Percentiles rank a stretch among this genome's conserved stretches.
Conservation (phyloP, 192 early-diverging fungal species). For the Backusella macrospora region DNA sequence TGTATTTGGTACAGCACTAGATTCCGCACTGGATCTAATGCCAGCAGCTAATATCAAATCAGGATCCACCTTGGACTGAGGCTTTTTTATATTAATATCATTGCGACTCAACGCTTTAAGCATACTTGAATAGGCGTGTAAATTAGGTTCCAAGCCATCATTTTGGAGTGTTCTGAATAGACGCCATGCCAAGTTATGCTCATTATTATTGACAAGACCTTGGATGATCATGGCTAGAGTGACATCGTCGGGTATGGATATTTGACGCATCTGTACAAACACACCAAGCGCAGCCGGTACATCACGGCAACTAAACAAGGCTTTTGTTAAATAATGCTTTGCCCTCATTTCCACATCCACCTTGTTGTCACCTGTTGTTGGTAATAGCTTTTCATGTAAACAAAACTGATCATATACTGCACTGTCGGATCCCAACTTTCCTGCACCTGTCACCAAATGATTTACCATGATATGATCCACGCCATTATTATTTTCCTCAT, state of each 20-base stretch:
- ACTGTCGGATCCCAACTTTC: neutral
- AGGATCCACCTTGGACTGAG: neutral
- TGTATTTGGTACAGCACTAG: slow-evolving; percentile 4
- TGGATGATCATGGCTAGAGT: slow-evolving; percentile 36
- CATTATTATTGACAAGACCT: slow-evolving; percentile 33
- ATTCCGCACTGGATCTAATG: neutral
- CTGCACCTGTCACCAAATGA: slow-evolving; percentile 28
- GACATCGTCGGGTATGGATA: slow-evolving; percentile 28
- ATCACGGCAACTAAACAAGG: slow-evolving; percentile 35
- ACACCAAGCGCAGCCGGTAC: slow-evolving; percentile 26
- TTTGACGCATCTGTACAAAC: slow-evolving; percentile 24
- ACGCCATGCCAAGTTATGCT: slow-evolving; percentile 31
- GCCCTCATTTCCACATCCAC: neutral
- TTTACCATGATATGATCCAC: slow-evolving; percentile 35
- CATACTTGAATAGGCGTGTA: slow-evolving; percentile 28
- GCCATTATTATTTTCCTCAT: neutral
- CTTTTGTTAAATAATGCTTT: slow-evolving; percentile 21
- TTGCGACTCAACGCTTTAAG: slow-evolving; percentile 5
- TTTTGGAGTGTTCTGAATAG: slow-evolving; percentile 26
- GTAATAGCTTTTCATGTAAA: neutral
- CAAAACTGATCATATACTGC: slow-evolving; percentile 21
- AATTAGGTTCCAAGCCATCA: slow-evolving; percentile 26
- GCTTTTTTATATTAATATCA: neutral
- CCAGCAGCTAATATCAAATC: slow-evolving; percentile 12
- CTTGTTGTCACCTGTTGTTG: neutral